Conservation (phyloP, 768 basidiomycete species). For the Trametes elegans region DNA sequence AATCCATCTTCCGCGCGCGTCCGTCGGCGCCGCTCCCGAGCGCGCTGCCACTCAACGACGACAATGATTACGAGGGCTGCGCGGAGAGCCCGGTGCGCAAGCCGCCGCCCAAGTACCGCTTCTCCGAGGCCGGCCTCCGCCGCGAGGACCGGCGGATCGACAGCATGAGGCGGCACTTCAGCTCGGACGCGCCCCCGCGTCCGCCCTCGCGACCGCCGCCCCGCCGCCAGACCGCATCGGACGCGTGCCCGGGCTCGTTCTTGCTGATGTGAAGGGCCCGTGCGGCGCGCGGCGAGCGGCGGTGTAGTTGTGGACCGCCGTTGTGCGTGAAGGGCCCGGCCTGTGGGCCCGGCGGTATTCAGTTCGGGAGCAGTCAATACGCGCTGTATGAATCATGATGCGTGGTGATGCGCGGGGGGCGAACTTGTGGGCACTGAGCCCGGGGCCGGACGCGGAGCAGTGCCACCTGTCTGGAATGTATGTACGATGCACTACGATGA, state of each 20-base stretch:
- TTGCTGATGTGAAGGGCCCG: constrained; percentile 6
- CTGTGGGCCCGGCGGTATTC: not conserved
- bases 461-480: not conserved
- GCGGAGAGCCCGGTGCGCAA: constrained; percentile 1
- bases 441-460: too few relatives aligned
- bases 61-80: not conserved
- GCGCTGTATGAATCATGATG: too few relatives aligned
- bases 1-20: constrained; percentile 11
- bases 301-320: too few relatives aligned
- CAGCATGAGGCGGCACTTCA: not conserved
- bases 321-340: not conserved
- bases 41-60: not conserved
- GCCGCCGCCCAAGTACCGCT: constrained; percentile 3
- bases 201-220: not conserved
- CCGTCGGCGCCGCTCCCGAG: not conserved
- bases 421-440: too few relatives aligned
- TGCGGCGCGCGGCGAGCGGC: not conserved
- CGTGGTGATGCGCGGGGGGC: too few relatives aligned
- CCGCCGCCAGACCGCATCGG: too few relatives aligned
- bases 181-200: not conserved
- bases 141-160: constrained; percentile 1
- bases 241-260: too few relatives aligned
- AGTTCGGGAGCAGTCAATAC: not conserved
- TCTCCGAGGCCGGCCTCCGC: constrained; percentile 1
- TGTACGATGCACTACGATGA: not conserved